Base-by-base conservation (phyloP, 2,329 filamentous ascomycete genomes). In the Aspergillus quadricinctus region DNA sequence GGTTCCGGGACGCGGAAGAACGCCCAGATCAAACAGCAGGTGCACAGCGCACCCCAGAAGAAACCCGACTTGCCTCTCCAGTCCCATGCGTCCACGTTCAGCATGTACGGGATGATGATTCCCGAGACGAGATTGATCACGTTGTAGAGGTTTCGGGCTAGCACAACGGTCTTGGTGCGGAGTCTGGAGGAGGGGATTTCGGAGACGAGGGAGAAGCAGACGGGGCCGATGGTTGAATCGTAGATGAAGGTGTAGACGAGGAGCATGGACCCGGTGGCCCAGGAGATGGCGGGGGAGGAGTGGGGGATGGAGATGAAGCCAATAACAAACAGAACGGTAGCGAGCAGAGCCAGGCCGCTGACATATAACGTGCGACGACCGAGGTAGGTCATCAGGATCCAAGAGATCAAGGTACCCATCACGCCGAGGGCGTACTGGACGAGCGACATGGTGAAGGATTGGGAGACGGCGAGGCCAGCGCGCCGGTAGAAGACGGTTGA, bases 61-160 rank as follows among this genome's bases (percentile, higher is more conserved):
- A 96, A 95, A 25, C 92, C 91, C 0, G 91, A 84, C 66, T 83
- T 94, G 75, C 93, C 94, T 58, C 84, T 81, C 92, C 91, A 96
- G 74, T 95, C 79, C 92, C 92, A 96, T 0, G 85, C 88, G 1
- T 80, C 82, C 0, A 92, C 90, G 75, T 96, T 96, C 43, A 96
- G 81, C 92, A 96, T 96, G 75, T 95, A 96, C 0, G 92, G 92
- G 0, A 90, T 95, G 43, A 96, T 75, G 3, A 96, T 87, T 51
- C 85, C 87, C 69, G 86, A 90, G 65, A 96, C 76, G 62, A 97
- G 96, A 60, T 84, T 88, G 48, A 92, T 88, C 50, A 96, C 78
- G 67, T 94, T 92, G 79, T 89, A 89, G 45, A 91, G 77, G 64
- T 90, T 89, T 53, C 92, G 88, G 1, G 89, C 91, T 2, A 96